Conservation (phyloP, 148 eudicot species). For the Polygonum aviculare region DNA sequence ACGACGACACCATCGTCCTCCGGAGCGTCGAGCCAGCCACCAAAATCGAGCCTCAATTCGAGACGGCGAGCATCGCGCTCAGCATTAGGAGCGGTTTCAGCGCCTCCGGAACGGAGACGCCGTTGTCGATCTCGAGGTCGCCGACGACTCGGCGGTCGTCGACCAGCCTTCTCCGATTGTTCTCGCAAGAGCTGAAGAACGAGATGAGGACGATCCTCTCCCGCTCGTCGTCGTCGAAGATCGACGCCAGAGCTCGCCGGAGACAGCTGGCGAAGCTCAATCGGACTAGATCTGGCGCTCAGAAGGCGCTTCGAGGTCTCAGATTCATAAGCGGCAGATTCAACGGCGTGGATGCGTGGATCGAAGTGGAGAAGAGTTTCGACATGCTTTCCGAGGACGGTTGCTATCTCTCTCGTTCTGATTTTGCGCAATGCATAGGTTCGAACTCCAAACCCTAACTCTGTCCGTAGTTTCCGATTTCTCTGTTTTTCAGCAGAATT, state of each 20-base stretch:
- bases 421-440: conserved; percentile 97
- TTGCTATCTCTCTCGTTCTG: conserved; percentile 46
- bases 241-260: conserved; percentile 63
- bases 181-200: conserved; percentile 81
- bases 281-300: conserved; percentile 84
- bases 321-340: conserved; percentile 61
- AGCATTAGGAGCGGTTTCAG: not conserved
- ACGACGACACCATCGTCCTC: conserved; percentile 67
- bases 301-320: conserved; percentile 68
- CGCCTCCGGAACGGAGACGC: conserved; percentile 13
- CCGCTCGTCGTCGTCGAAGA: conserved; percentile 31
- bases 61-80: not conserved
- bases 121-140: conserved; percentile 26
- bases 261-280: conserved; percentile 72
- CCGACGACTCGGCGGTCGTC: conserved; percentile 46
- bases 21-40: conserved; percentile 72
- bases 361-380: conserved; percentile 57
- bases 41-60: conserved; percentile 4
- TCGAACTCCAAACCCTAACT: conserved; percentile 20
- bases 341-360: conserved; percentile 48
- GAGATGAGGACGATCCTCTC: conserved; percentile 33
- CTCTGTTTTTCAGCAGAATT: not conserved
- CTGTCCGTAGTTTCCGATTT: no score
- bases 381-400: conserved; percentile 53
- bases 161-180: conserved; percentile 39